These are phyloP conservation scores for Eimeria maxima DNA, from an alignment of 169 alveolate genomes.

Conservation along the genomic window DNA sequence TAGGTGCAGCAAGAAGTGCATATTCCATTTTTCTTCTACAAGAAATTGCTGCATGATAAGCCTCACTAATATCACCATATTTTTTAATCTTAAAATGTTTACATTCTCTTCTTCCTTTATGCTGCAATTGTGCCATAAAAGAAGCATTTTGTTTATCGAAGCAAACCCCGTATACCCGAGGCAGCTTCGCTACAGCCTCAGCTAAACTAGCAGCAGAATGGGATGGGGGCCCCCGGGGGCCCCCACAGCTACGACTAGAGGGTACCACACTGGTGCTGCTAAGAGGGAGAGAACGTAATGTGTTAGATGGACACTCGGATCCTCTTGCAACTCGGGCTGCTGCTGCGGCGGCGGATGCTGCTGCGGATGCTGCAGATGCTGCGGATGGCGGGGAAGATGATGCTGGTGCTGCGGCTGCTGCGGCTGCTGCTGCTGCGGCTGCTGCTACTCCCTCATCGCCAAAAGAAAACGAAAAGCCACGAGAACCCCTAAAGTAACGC, in stretches of 20 bases:
- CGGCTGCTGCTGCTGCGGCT: background rate
- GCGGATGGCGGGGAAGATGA: background rate
- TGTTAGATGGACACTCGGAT: background rate
- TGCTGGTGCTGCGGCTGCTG: conserved; percentile 1
- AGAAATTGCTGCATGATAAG: background rate
- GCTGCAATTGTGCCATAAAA: conserved; percentile 30
- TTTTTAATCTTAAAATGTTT: background rate
- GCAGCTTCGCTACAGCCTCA: conserved; percentile 10
- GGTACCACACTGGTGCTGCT: background rate
- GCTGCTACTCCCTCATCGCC: conserved; percentile 20
- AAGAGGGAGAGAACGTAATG: background rate
- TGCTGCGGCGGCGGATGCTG: no score
- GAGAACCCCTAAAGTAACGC: background rate
- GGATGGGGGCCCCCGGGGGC: conserved; percentile 16
- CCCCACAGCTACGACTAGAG: background rate
- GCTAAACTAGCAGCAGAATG: background rate
- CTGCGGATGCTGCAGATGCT: no score
- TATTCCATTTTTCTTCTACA: conserved; percentile 25
- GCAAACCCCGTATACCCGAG: conserved; percentile 19
- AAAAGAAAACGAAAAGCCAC: background rate
- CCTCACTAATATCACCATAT: background rate
- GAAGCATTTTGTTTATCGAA: conserved; percentile 20
- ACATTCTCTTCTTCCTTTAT: conserved; percentile 18
- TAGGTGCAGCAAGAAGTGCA: background rate
- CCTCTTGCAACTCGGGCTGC: no score